Base-by-base conservation (phyloP, 441 rosid species). In the Brassica hybrid region DNA sequence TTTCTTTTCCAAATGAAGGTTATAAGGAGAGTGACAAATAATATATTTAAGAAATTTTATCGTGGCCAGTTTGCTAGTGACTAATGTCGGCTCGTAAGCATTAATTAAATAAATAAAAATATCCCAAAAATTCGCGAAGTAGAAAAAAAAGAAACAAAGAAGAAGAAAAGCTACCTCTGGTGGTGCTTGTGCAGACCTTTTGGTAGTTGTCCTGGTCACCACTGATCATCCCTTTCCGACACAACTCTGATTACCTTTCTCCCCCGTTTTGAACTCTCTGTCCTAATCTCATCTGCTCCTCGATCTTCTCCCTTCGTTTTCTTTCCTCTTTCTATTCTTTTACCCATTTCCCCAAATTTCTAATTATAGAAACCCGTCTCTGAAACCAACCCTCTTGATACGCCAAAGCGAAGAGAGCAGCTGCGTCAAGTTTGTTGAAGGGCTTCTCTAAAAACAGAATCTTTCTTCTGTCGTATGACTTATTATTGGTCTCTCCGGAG, bases 81-180 rank as follows among this genome's bases (percentile, higher is more conserved):
- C 82, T 81, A 48, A 86, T 88, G 98, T 92, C 93, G 95, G 95
- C 90, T 85, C 84, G 85, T 86, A 83, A 75, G 58, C 86, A 81
- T 75, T 61, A 25, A 82, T 71, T 76, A 74, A 21, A 30, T 19
- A 30, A 64, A 58, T 43, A 43, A 70, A 71, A 69, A 56, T 7
- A 70, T 69, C 71, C 69, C 45, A 19, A 41, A 69, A 57, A 57
- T 57, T 13, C 27, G 11, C n/a, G 56, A 27, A 38, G 50, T 5
- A 30, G 34, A 30, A 11, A 17, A 41, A 62, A 1, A 34, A 32
- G 8, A 17, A n/a, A 45, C 7, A 21, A n/a, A 18, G 65, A 74
- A 64, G 65, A 70, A 70, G 60, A 79, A 84, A 80, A 76, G 82
- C 69, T 81, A 86, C 73, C 83, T 52, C 64, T 30, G 34, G 27